phyloP scores from a whole-genome alignment of 352 stramenopile species.

The Phytophthora pluvialis region DNA sequence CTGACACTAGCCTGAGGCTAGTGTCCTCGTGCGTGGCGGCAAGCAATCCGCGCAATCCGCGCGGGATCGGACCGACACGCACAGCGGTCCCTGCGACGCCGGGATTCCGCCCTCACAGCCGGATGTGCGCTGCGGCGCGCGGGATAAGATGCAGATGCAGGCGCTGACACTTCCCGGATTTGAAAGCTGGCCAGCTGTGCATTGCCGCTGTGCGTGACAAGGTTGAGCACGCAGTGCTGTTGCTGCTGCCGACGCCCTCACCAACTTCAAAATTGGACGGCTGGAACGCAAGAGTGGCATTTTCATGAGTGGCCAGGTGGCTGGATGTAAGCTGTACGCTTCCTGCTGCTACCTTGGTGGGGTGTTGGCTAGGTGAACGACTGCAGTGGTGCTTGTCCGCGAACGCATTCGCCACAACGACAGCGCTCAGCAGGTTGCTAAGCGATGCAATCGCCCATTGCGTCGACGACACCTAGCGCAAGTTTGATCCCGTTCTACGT shows the following conservation, averaged over 20 bases:
- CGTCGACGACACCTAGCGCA: too few relatives aligned
- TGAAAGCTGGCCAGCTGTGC: background rate
- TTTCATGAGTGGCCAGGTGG: background rate
- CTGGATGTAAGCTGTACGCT: too few relatives aligned
- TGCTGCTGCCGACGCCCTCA: background rate
- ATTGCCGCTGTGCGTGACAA: background rate
- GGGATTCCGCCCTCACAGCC: constrained; percentile 2
- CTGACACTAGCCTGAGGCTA: background rate
- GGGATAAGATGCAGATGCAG: background rate
- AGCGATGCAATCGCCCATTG: too few relatives aligned
- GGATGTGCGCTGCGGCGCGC: constrained; percentile 8
- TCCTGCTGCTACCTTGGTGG: too few relatives aligned
- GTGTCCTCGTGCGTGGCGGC: constrained; percentile 19
- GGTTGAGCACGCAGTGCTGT: background rate
- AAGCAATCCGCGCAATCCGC: constrained; percentile 13
- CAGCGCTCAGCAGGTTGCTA: too few relatives aligned
- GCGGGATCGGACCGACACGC: background rate
- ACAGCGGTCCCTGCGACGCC: constrained; percentile 9
- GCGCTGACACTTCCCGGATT: background rate
- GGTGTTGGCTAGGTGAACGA: background rate
- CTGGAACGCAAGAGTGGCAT: background rate
- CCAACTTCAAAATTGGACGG: background rate
- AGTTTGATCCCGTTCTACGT: too few relatives aligned
- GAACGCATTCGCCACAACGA: too few relatives aligned
- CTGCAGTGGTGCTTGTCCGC: background rate